phyloP scores from a whole-genome alignment of 768 basidiomycete species.

The Mycena crocata region DNA sequence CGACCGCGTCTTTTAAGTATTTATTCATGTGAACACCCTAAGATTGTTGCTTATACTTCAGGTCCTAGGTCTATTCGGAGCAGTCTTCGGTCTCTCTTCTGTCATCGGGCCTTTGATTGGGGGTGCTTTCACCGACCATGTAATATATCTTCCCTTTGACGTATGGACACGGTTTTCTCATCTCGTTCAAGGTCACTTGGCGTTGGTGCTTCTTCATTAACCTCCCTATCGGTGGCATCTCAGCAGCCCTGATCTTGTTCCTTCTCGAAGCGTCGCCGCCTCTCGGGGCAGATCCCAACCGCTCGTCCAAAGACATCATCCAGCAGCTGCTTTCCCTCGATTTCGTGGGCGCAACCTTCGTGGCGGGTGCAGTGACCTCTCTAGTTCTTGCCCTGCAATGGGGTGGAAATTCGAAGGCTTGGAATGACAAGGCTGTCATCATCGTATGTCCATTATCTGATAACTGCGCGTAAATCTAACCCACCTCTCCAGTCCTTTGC shows the following conservation, averaged over 20 bases:
- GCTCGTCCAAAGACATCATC: conserved; percentile 21
- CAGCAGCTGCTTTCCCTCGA: conserved; percentile 42
- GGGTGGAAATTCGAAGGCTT: conserved; percentile 57
- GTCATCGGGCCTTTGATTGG: conserved; percentile 43
- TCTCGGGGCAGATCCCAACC: conserved; percentile 31
- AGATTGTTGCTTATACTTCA: too few species aligned
- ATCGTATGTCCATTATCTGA: conserved; percentile 20
- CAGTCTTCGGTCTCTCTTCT: conserved; percentile 19
- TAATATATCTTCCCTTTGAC: not conserved
- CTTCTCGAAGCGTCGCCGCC: conserved; percentile 30
- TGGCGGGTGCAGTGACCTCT: conserved; percentile 47
- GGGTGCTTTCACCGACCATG: conserved; percentile 41
- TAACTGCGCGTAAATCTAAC: not conserved
- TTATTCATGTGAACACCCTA: too few species aligned
- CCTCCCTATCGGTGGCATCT: conserved; percentile 35
- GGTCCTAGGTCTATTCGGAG: conserved; percentile 47
- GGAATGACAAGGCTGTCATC: conserved; percentile 42
- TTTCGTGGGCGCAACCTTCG: conserved; percentile 50
- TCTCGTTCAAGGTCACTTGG: not conserved
- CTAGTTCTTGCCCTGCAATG: conserved; percentile 57
- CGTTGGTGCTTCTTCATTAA: conserved; percentile 30
- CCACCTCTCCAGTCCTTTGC: conserved; percentile 21
- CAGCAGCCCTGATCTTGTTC: conserved; percentile 23
- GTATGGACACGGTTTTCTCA: not conserved
- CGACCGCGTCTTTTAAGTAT: conserved; percentile 30